Evolutionary conservation across 805 yeast species (phyloP), one percentile per base, ranked within the genome.

Genomic region (Priceomyces fermenticarens): DNA sequence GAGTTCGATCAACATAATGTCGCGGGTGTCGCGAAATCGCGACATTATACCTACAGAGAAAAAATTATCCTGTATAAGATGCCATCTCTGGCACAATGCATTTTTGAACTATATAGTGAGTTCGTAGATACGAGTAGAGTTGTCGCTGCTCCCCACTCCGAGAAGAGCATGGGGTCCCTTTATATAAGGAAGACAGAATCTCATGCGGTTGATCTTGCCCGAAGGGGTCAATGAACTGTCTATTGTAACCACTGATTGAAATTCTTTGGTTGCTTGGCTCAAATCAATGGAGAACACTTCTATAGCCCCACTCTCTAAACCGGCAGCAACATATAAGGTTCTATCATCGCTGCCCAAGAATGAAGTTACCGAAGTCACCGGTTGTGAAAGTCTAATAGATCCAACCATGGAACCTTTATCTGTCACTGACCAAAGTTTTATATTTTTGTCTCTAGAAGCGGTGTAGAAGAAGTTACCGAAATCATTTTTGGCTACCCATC

Each of bases 381-480:
- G 78, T 13, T 65, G 72, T 0, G 49, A 48, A 32, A 82, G 65
- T 47, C 78, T 82, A n/a, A 70, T 35, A 2, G 72, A 52, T 3
- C 63, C 50, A 2, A 68, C 58, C 27, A 68, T 42, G n/a, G 51
- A 63, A 32, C 71, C 73, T 3, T 45, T 47, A 3, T 63, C 71
- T 9, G 55, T 55, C 8, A 78, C 60, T 36, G 64, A 63, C 97
- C 97, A 90, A 12, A 82, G 65, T 54, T 85, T 87, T 37, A 90
- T 58, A 2, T 80, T 75, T 54, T 83, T 85, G 60, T 93, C 99
- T 60, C 99, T 78, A 2, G 96, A 83, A 0, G 84, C 95, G 0
- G 97, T 90, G 11, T 86, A 73, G 54, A 91, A 90, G n/a, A 59
- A 58, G 16, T 46, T 36, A 3, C 57, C 58, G 10, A 51, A 48